Conservation (phyloP, 371 early-diverging fungal species). For the Dentiscutata heterogama region DNA sequence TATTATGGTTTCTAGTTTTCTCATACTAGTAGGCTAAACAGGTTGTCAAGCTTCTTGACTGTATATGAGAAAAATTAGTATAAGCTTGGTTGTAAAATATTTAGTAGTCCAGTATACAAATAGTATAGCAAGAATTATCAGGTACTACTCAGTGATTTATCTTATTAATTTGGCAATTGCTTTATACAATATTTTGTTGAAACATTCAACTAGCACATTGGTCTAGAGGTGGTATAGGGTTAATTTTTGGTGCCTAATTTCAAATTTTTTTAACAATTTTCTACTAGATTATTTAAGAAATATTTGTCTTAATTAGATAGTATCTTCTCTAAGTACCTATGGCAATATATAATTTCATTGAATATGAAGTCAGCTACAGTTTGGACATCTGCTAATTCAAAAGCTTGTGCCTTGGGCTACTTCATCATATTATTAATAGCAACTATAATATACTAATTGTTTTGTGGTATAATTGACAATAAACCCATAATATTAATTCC, state of each 20-base stretch:
- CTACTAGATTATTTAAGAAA: constrained; percentile 32
- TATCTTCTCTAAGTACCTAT: constrained; percentile 53
- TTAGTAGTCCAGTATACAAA: constrained; percentile 39
- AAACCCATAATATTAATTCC: constrained; percentile 59
- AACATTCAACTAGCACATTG: constrained; percentile 49
- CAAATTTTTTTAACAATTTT: neutral
- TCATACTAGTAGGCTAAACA: neutral
- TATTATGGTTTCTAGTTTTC: neutral
- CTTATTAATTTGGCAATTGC: neutral
- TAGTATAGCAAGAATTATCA: constrained; percentile 17
- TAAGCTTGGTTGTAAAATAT: constrained; percentile 3
- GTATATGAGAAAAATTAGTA: constrained; percentile 38
- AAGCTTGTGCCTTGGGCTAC: constrained; percentile 57
- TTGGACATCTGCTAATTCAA: constrained; percentile 48
- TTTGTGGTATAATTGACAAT: constrained; percentile 45
- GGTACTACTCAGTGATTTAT: constrained; percentile 25
- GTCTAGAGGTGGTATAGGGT: constrained; percentile 48
- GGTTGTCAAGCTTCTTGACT: constrained; percentile 30
- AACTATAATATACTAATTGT: constrained; percentile 57
- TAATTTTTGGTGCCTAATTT: constrained; percentile 27
- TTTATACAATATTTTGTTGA: constrained; percentile 46
- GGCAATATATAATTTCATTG: constrained; percentile 49
- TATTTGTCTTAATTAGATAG: constrained; percentile 51
- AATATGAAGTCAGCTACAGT: constrained; percentile 53
- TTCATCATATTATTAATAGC: constrained; percentile 58